Conservation (phyloP, 2,329 filamentous ascomycete genomes). For the Pestalotiopsis sp. region DNA sequence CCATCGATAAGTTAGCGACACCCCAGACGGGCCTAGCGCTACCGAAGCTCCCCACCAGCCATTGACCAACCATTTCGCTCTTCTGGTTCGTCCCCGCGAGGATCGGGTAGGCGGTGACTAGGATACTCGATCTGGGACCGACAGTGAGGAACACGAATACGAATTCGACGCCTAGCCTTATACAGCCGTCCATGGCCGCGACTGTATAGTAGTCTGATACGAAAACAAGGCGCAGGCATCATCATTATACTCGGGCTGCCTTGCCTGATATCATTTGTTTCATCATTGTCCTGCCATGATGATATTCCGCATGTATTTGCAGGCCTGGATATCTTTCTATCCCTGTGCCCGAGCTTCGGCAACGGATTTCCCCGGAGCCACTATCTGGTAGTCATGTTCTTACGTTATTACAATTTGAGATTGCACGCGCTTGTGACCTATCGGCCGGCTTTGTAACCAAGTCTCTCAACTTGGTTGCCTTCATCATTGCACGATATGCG, state of each 20-base stretch:
- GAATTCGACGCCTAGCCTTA: slow-evolving; percentile 7
- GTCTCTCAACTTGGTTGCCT: no score
- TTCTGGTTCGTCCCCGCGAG: not conserved
- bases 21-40: not conserved
- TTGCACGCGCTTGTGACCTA: no score
- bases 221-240: not conserved
- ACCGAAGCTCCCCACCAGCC: slow-evolving; percentile 1
- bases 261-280: not conserved
- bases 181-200: not conserved
- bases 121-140: not conserved
- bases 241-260: not conserved
- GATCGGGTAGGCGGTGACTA: not conserved
- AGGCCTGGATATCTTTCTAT: not conserved
- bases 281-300: not conserved
- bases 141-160: slow-evolving; percentile 9
- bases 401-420: no score
- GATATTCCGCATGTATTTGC: not conserved
- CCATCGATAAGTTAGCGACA: not conserved
- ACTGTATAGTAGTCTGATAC: not conserved
- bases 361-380: no score
- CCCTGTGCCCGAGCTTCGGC: no score
- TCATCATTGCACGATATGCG: no score
- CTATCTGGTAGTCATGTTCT: no score
- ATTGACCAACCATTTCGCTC: not conserved
- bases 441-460: no score